Evolutionary conservation across 805 yeast species (phyloP).

Genomic region (Brettanomyces bruxellensis): DNA sequence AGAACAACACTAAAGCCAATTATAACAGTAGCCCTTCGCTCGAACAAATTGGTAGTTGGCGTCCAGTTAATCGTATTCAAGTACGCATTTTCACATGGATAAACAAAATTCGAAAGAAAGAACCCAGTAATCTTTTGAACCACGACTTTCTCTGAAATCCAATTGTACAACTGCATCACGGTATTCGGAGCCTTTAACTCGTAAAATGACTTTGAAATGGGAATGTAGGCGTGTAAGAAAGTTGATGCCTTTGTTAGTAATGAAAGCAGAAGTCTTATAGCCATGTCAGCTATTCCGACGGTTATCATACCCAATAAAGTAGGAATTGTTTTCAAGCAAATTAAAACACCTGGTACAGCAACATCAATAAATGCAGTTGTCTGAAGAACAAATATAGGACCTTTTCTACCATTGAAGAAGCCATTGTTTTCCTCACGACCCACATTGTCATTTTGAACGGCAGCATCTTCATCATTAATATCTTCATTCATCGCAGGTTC

Average conservation of each 20-base stretch:
- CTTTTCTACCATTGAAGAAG: slow-evolving; percentile 4
- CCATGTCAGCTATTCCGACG: slow-evolving; percentile 9
- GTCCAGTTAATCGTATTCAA: slow-evolving; percentile 13
- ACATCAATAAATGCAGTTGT: slow-evolving; percentile 16
- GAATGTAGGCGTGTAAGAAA: neutral
- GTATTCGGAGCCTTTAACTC: too few species aligned
- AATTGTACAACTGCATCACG: neutral
- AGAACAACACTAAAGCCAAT: slow-evolving; percentile 15
- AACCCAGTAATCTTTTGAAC: slow-evolving; percentile 1
- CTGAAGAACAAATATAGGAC: slow-evolving; percentile 9
- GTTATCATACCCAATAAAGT: slow-evolving; percentile 16
- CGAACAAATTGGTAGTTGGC: slow-evolving; percentile 12
- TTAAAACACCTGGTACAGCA: slow-evolving; percentile 12
- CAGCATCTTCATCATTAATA: slow-evolving; percentile 1
- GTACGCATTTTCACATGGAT: slow-evolving; percentile 7
- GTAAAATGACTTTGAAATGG: too few species aligned
- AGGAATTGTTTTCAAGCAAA: slow-evolving; percentile 18
- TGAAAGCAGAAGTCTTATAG: neutral
- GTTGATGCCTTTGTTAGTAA: neutral
- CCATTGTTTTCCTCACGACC: neutral
- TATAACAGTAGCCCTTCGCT: slow-evolving; percentile 10
- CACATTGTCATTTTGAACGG: slow-evolving; percentile 2
- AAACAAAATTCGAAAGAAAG: slow-evolving; percentile 3
- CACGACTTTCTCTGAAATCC: neutral
- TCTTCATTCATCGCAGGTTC: neutral